These are phyloP conservation scores for Boletus edulis DNA, from an alignment of 768 basidiomycete species.

Conservation along the genomic window DNA sequence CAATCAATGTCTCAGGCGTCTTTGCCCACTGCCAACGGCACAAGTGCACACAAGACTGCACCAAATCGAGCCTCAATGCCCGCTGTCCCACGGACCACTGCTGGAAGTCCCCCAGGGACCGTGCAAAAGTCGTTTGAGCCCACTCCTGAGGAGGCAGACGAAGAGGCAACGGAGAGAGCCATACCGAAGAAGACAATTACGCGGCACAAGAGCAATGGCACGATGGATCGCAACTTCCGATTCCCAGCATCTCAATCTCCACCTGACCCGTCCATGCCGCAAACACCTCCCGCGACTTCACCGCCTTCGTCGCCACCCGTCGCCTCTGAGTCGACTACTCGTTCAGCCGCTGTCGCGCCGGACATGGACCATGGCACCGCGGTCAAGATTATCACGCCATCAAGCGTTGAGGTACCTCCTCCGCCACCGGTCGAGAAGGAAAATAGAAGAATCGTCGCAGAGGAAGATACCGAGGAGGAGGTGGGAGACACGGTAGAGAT, in stretches of 20 bases:
- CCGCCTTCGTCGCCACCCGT: constrained; percentile 25
- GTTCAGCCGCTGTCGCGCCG: background rate
- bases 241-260: constrained; percentile 47
- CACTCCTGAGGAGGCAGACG: constrained; percentile 42
- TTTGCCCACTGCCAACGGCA: constrained; percentile 38
- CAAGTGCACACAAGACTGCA: constrained; percentile 32
- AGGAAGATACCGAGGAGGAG: constrained; percentile 67
- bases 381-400: constrained; percentile 48
- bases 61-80: constrained; percentile 71
- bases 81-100: constrained; percentile 42
- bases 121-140: constrained; percentile 43
- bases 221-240: constrained; percentile 76
- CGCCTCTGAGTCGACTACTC: constrained; percentile 23
- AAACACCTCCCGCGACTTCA: constrained; percentile 26
- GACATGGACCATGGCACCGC: constrained; percentile 9
- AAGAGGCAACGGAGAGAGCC: constrained; percentile 34
- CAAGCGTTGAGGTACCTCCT: constrained; percentile 73
- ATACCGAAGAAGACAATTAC: constrained; percentile 20
- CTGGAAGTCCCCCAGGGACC: constrained; percentile 41
- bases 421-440: constrained; percentile 82
- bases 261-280: constrained; percentile 3
- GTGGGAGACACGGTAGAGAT: constrained; percentile 80
- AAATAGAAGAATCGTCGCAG: constrained; percentile 38
- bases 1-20: constrained; percentile 77
- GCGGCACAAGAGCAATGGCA: constrained; percentile 55